Percentiles rank a stretch among this genome's conserved stretches.
Evolutionary conservation across 2,329 filamentous ascomycete species (phyloP).

Genomic region (Escovopsis weberi): DNA sequence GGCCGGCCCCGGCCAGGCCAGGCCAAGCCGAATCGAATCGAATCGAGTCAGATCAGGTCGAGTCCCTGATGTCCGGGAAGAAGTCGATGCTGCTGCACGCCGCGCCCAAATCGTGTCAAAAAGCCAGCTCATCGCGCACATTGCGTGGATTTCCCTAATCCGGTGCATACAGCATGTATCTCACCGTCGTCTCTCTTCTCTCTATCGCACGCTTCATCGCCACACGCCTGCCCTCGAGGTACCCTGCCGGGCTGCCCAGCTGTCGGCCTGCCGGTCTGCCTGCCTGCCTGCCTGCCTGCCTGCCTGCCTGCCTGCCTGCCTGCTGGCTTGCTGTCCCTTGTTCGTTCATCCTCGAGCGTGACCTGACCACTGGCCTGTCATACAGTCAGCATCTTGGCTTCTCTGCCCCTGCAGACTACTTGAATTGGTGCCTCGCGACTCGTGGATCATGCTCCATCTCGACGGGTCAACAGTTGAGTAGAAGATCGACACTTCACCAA

Average conservation of each 20-base stretch:
- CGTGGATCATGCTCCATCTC: neutral
- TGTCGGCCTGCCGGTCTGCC: no score
- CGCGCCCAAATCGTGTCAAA: conserved; percentile 16
- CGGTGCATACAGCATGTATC: conserved; percentile 2
- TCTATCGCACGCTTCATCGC: neutral
- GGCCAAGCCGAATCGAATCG: no score
- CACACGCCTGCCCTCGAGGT: neutral
- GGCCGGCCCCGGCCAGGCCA: no score
- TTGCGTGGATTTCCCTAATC: conserved; percentile 3
- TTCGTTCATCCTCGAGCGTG: neutral
- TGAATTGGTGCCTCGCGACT: conserved; percentile 1
- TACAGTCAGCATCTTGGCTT: conserved; percentile 1
- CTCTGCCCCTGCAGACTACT: conserved; percentile 1
- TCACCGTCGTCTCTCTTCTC: conserved; percentile 3
- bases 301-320: no score
- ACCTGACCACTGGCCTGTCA: neutral
- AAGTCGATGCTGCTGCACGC: conserved; percentile 10
- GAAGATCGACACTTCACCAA: conserved; percentile 3
- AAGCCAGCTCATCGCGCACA: conserved; percentile 15
- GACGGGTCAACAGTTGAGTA: conserved; percentile 1
- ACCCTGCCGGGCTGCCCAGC: no score
- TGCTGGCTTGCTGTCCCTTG: neutral
- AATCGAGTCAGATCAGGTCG: no score
- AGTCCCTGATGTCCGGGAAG: no score
- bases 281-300: no score